A percentile compares a stretch with the other conserved stretches of the same genome.
Evolutionary conservation across 2,329 filamentous ascomycete species (phyloP).

Genomic region (Thielaviopsis cerberus): DNA sequence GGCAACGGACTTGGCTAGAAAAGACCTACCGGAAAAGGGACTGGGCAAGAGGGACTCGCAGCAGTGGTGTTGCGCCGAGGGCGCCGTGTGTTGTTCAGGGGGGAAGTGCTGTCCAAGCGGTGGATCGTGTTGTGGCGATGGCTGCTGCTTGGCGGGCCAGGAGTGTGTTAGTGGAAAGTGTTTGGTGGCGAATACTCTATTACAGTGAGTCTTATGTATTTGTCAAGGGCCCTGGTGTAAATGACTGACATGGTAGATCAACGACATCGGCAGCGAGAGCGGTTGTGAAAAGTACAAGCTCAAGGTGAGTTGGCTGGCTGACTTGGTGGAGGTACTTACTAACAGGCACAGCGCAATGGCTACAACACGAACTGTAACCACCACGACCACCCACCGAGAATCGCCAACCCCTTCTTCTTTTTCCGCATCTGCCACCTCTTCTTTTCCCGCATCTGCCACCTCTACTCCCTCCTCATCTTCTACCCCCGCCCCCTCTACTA

Average conservation of each 20-base stretch:
- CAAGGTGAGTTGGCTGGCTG: neutral
- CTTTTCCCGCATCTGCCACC: neutral
- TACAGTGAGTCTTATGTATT: neutral
- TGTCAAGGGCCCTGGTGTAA: neutral
- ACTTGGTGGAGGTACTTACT: neutral
- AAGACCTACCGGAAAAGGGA: too few species aligned
- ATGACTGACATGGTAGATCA: neutral
- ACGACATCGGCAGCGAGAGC: neutral
- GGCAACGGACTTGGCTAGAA: neutral
- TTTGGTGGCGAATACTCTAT: neutral
- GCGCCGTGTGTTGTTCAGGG: conserved; percentile 11
- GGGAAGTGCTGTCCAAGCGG: conserved; percentile 10
- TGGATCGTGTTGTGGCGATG: conserved; percentile 10
- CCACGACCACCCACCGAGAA: neutral
- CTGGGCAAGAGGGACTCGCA: neutral
- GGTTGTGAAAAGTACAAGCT: neutral
- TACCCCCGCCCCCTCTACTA: neutral
- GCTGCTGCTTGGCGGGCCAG: conserved; percentile 9
- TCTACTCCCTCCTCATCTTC: neutral
- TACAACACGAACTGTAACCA: neutral
- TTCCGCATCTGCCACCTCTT: neutral
- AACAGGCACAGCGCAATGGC: neutral
- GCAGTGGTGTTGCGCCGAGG: conserved; percentile 10
- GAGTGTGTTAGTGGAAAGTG: conserved; percentile 9
- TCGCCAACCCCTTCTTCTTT: neutral